Base-by-base conservation (phyloP, 352 stramenopile genomes). In the Thalassiosira livingstoniorum region DNA sequence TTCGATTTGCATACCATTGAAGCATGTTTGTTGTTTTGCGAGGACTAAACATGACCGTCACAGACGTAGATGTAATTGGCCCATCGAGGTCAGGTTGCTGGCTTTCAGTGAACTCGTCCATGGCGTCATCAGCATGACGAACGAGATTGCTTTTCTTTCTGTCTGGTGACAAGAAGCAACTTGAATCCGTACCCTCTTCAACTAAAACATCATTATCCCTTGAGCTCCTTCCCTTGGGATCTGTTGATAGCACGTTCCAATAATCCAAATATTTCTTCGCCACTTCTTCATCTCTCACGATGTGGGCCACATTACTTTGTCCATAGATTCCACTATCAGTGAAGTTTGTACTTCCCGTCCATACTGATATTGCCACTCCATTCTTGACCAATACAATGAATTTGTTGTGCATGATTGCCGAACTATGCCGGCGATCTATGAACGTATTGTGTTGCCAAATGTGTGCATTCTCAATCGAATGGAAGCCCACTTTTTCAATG, bases 361-460 rank as follows among this genome's bases (percentile, higher is more conserved):
- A 85, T 13, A 83, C 68, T 37, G 78, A 21, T 7, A 66, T 11
- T 2, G 78, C 58, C 23, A n/a, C 55, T 15, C 61, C 65, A 43
- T 78, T 70, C 27, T 70, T 54, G 10, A 81, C 0, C 21, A 85
- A 67, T n/a, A 75, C 75, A 53, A 85, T 85, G 71, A 85, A 85
- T 31, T 85, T 85, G 47, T 85, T 85, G 27, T 85, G 78, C 78
- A 85, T 85, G 27, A 85, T 47, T 18, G 71, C 66, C 1, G 71
- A 68, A 60, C 64, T 81, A 39, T 81, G 71, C 15, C 37, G 74
- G 2, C 78, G 70, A 63, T 85, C 78, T 27, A 85, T 81, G 32
- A 85, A 85, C 4, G 78, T 85, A 45, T 78, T 45, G 37, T 78
- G 47, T 4, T 81, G 78, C 78, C 78, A 85, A 62, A 35, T 78